Evolutionary conservation across 2,329 filamentous ascomycete species (phyloP), one percentile per base, ranked within the genome.

Genomic region (Annulohypoxylon truncatum): DNA sequence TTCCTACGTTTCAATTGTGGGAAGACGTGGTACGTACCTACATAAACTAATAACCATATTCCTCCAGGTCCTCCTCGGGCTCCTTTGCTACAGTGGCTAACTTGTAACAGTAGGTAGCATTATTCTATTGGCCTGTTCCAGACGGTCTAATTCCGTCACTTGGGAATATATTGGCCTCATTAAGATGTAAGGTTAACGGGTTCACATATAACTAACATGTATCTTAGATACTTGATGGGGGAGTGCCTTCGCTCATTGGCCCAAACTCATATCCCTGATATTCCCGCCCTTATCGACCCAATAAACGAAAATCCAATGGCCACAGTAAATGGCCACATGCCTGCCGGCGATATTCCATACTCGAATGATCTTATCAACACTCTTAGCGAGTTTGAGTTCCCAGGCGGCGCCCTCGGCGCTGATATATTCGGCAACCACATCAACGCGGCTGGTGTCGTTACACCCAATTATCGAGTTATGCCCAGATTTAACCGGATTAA

Each of bases 21-120:
- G 61, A 64, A 64, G 61, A 64, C 26, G 54, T 64, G 55, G 55
- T 58, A 58, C 15, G 54, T 57, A 47, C 44, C 18, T 13, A 31
- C 13, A 38, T 10, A 52, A 18, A 9, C 18, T 12, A 12, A 42
- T 20, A 52, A 3, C 48, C 12, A 12, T 40, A 35, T 40, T n/a
- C 33, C 31, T 15, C 18, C 12, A 53, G 20, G 29, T 26, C 10
- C 9, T 28, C 31, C 22, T 40, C 50, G n/a, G 6, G 2, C 20
- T 31, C n/a, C 15, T 20, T 46, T 2, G 13, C 40, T 50, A 3
- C n/a, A 57, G 10, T 20, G 22, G 54, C 54, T 57, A 48, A 57
- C 54, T 48, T 40, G 9, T 48, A 15, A 13, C 20, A 57, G 54
- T 57, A 57, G 7, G 55, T 51, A 29, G 13, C 18, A 20, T 33